Conservation (phyloP, 2,329 filamentous ascomycete species). For the Paecilomyces niveus region DNA sequence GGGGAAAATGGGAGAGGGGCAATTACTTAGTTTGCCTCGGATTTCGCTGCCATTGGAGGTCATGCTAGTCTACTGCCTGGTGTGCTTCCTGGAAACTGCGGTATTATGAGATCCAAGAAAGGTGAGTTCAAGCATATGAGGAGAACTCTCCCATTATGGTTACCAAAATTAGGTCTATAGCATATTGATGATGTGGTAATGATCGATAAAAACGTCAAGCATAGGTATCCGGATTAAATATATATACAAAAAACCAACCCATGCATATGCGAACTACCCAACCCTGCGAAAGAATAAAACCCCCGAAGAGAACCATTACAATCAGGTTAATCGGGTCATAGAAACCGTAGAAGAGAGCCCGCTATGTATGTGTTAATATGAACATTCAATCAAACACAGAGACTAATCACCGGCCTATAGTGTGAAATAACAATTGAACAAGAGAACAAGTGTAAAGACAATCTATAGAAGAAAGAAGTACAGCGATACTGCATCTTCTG, state of each 20-base stretch:
- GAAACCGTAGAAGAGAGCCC: background rate
- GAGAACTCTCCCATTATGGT: background rate
- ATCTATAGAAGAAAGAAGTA: background rate
- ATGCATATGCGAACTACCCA: background rate
- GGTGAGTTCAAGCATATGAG: too few species aligned
- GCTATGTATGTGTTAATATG: background rate
- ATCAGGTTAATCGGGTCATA: background rate
- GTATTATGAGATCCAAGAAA: too few species aligned
- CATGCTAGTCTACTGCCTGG: too few species aligned
- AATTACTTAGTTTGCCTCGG: too few species aligned
- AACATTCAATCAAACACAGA: background rate
- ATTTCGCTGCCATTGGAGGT: too few species aligned
- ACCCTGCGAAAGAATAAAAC: background rate
- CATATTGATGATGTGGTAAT: too few species aligned
- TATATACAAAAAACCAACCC: background rate
- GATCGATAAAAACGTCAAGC: background rate
- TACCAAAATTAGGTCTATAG: background rate
- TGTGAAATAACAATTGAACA: background rate
- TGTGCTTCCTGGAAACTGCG: too few species aligned
- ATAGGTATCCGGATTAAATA: background rate
- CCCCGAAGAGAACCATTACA: too few species aligned
- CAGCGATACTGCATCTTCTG: background rate
- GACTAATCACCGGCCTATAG: background rate
- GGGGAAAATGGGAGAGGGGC: too few species aligned
- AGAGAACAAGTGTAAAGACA: background rate